Percentiles rank a stretch among this genome's conserved stretches.
Conservation (phyloP, 495 filamentous ascomycete genomes). For the Aspergillus baeticus region DNA sequence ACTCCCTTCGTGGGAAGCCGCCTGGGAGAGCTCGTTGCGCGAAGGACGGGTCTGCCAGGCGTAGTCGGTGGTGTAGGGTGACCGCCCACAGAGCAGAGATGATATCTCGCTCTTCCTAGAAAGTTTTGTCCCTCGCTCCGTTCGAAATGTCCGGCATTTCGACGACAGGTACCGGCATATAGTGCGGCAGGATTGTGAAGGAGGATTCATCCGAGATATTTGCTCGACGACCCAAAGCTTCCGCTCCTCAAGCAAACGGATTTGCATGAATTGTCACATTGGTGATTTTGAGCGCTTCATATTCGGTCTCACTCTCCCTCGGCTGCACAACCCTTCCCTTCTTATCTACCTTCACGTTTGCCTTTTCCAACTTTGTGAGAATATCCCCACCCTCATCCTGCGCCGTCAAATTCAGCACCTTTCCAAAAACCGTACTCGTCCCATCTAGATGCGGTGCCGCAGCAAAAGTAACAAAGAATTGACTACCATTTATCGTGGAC, state of each 20-base stretch:
- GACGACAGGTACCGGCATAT: no score
- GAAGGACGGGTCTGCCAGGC: no score
- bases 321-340: slow-evolving; percentile 71
- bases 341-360: slow-evolving; percentile 84
- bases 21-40: no score
- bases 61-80: no score
- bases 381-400: slow-evolving; percentile 47
- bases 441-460: slow-evolving; percentile 91
- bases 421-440: slow-evolving; percentile 90
- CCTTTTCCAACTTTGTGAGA: slow-evolving; percentile 63
- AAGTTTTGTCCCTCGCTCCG: no score
- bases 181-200: no score
- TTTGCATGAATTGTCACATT: slow-evolving; percentile 90
- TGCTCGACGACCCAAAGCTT: no score
- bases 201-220: no score
- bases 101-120: no score
- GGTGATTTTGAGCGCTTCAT: slow-evolving; percentile 63
- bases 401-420: slow-evolving; percentile 55
- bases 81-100: no score
- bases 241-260: slow-evolving; percentile 66
- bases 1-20: no score
- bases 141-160: no score
- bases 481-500: slow-evolving; percentile 82
- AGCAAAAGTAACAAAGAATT: slow-evolving; percentile 90
- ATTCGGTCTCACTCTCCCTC: slow-evolving; percentile 44